These are phyloP conservation scores for Stropharia rugosoannulata DNA, from an alignment of 768 basidiomycete species.

Conservation along the genomic window DNA sequence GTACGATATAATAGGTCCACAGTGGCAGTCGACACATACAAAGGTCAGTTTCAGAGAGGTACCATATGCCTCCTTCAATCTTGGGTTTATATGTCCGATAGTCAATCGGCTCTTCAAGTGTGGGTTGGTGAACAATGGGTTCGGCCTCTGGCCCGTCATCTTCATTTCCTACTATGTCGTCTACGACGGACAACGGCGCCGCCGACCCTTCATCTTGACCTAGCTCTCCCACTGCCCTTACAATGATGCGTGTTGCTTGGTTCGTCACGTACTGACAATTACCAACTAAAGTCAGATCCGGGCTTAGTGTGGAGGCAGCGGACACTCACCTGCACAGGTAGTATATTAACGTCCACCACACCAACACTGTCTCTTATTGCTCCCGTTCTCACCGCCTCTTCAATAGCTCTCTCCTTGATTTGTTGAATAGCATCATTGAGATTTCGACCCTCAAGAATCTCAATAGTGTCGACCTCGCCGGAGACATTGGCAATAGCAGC, in stretches of 20 bases:
- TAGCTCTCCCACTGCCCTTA: conserved; percentile 60
- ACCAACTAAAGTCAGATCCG: background rate
- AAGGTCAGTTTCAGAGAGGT: conserved; percentile 44
- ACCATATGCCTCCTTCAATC: conserved; percentile 42
- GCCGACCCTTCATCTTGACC: conserved; percentile 1
- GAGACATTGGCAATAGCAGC: conserved; percentile 47
- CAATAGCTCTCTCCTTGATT: conserved; percentile 39
- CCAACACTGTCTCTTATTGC: conserved; percentile 40
- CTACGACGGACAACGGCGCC: background rate
- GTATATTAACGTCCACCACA: conserved; percentile 54
- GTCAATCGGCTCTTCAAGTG: conserved; percentile 17
- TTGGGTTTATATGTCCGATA: conserved; percentile 32
- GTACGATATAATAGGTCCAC: background rate
- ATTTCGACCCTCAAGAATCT: conserved; percentile 33
- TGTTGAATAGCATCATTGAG: conserved; percentile 30
- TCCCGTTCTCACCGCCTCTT: conserved; percentile 42
- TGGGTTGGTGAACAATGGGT: conserved; percentile 17
- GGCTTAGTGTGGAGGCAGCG: background rate
- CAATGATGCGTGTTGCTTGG: conserved; percentile 51
- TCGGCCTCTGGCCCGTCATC: conserved; percentile 7
- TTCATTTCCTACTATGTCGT: background rate
- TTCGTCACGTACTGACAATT: conserved; percentile 43
- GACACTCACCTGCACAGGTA: conserved; percentile 46
- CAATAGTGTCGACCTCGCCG: conserved; percentile 44
- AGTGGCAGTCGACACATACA: conserved; percentile 17